Conservation (phyloP, 371 early-diverging fungal species). For the Circinella umbellata region DNA sequence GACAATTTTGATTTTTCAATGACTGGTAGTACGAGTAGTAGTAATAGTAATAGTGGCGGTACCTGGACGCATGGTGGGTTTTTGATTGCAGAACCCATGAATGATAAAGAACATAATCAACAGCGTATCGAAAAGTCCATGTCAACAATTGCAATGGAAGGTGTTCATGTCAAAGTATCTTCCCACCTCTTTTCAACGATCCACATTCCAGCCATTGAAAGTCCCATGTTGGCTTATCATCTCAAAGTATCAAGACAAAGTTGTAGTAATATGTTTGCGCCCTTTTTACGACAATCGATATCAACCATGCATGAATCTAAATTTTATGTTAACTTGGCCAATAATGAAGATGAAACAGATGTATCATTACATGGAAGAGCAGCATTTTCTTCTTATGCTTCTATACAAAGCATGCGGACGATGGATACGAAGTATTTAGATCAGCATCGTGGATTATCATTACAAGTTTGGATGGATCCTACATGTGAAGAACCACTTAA, state of each 20-base stretch:
- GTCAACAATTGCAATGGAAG: constrained; percentile 43
- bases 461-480: constrained; percentile 79
- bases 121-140: constrained; percentile 51
- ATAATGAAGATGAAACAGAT: constrained; percentile 43
- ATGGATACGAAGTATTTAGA: constrained; percentile 34
- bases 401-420: constrained; percentile 14
- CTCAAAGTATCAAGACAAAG: constrained; percentile 52
- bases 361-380: constrained; percentile 78
- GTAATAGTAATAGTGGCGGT: not conserved
- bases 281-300: constrained; percentile 74
- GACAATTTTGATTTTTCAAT: constrained; percentile 17
- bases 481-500: constrained; percentile 55
- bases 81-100: constrained; percentile 57
- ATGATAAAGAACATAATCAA: constrained; percentile 26
- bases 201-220: constrained; percentile 64
- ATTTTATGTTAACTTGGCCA: constrained; percentile 60
- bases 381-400: constrained; percentile 49
- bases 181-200: constrained; percentile 55
- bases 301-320: constrained; percentile 75
- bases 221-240: constrained; percentile 64
- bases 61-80: constrained; percentile 37
- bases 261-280: constrained; percentile 55
- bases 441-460: constrained; percentile 51
- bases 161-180: constrained; percentile 35
- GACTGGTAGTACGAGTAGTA: constrained; percentile 16